Evolutionary conservation across 179 eudicot genomes (phyloP).

Genomic region (Patellifolia procumbens): DNA sequence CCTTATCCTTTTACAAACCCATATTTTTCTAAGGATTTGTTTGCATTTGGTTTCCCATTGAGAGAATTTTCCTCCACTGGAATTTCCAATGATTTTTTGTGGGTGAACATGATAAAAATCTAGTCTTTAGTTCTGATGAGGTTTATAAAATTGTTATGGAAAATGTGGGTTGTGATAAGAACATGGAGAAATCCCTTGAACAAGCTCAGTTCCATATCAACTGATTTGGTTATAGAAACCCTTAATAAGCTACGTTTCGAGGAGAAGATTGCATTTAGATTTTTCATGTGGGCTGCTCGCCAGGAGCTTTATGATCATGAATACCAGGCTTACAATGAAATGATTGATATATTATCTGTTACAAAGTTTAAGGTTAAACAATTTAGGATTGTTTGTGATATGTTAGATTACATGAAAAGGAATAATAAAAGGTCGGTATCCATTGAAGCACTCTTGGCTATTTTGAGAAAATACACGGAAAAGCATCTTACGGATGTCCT

Average conservation of each 20-base stretch:
- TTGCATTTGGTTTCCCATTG: slow-evolving; percentile 1
- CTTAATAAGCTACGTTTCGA: slow-evolving; percentile 60
- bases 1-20: neutral
- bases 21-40: neutral
- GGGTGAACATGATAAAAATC: slow-evolving; percentile 16
- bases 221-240: slow-evolving; percentile 55
- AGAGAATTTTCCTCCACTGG: slow-evolving; percentile 20
- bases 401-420: slow-evolving; percentile 89
- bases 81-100: slow-evolving; percentile 6
- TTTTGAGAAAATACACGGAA: slow-evolving; percentile 67
- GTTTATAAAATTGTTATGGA: slow-evolving; percentile 36
- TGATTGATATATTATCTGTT: slow-evolving; percentile 84
- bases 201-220: slow-evolving; percentile 40
- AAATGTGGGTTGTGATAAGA: slow-evolving; percentile 33
- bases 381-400: slow-evolving; percentile 71
- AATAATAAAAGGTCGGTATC: slow-evolving; percentile 62
- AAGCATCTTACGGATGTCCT: slow-evolving; percentile 69
- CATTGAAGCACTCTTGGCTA: slow-evolving; percentile 53
- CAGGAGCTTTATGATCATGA: slow-evolving; percentile 67
- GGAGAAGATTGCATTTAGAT: slow-evolving; percentile 82
- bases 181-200: slow-evolving; percentile 60
- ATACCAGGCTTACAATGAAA: slow-evolving; percentile 62
- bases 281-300: slow-evolving; percentile 83
- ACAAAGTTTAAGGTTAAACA: slow-evolving; percentile 74
- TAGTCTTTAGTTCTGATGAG: slow-evolving; percentile 35